A percentile compares a stretch with the other conserved stretches of the same genome.
Conservation (phyloP, 257 asterid genomes). For the Prunella vulgaris region DNA sequence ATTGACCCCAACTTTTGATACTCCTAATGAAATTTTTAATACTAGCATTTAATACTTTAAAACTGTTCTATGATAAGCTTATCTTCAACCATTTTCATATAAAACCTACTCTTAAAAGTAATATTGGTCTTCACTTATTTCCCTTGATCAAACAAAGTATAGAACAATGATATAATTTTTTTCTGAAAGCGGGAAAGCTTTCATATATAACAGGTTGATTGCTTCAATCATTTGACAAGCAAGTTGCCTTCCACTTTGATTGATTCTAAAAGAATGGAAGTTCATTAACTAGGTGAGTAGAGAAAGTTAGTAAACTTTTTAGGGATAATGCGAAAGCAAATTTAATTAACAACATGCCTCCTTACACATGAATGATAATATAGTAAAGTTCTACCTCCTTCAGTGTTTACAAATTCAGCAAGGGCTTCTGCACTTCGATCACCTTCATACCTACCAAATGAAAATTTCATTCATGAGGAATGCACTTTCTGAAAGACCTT, state of each 20-base stretch:
- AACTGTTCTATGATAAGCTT: no score
- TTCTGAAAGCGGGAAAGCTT: background rate
- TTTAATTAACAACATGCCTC: background rate
- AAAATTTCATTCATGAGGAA: slow-evolving; percentile 18
- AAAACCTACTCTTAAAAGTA: no score
- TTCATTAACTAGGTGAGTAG: background rate
- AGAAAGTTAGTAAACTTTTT: background rate
- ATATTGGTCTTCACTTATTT: background rate
- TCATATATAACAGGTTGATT: background rate
- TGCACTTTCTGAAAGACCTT: background rate
- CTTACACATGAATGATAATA: background rate
- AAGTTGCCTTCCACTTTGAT: background rate
- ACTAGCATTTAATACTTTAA: no score
- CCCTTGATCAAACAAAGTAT: background rate
- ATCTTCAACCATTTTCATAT: no score
- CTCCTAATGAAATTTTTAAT: no score
- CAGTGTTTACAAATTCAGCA: slow-evolving; percentile 58
- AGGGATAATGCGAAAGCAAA: background rate
- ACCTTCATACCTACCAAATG: slow-evolving; percentile 56
- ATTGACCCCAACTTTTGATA: no score
- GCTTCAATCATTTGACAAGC: background rate
- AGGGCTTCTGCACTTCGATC: slow-evolving; percentile 65
- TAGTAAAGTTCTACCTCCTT: slow-evolving; percentile 52
- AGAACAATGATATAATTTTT: background rate
- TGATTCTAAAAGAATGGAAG: background rate